Evolutionary conservation across 371 early-diverging fungal genomes (phyloP).

Genomic region (Mortierella sp.): DNA sequence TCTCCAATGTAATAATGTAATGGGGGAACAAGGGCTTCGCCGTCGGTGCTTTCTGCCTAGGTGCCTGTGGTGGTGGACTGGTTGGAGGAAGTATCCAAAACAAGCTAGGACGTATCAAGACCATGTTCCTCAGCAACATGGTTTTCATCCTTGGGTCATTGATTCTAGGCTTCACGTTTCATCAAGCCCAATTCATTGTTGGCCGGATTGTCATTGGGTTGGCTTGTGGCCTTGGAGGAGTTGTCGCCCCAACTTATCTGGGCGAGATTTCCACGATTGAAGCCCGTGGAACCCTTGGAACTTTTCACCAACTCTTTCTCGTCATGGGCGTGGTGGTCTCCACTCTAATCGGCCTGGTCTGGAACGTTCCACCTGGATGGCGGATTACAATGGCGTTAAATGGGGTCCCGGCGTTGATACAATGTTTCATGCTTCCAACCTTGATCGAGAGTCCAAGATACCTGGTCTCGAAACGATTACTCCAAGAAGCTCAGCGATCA

Average conservation of each 20-base stretch:
- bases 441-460: constrained; percentile 84
- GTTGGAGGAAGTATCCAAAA: constrained; percentile 73
- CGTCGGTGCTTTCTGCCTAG: constrained; percentile 75
- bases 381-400: constrained; percentile 70
- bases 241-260: constrained; percentile 83
- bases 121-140: constrained; percentile 72
- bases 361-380: constrained; percentile 73
- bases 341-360: constrained; percentile 67
- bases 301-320: constrained; percentile 82
- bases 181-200: constrained; percentile 71
- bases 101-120: constrained; percentile 73
- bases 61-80: constrained; percentile 60
- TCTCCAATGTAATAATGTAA: too few relatives aligned
- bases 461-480: constrained; percentile 66
- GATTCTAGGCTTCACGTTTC: constrained; percentile 67
- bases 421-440: constrained; percentile 75
- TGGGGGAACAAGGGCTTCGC: constrained; percentile 63
- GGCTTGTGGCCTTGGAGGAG: constrained; percentile 84
- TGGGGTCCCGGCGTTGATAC: constrained; percentile 71
- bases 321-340: constrained; percentile 82
- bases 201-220: constrained; percentile 89
- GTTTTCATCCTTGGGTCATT: constrained; percentile 75
- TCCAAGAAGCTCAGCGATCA: constrained; percentile 68
- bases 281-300: constrained; percentile 76
- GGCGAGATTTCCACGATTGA: constrained; percentile 81